Conservation (phyloP, 2,329 filamentous ascomycete species). For the Sporothrix sp. region DNA sequence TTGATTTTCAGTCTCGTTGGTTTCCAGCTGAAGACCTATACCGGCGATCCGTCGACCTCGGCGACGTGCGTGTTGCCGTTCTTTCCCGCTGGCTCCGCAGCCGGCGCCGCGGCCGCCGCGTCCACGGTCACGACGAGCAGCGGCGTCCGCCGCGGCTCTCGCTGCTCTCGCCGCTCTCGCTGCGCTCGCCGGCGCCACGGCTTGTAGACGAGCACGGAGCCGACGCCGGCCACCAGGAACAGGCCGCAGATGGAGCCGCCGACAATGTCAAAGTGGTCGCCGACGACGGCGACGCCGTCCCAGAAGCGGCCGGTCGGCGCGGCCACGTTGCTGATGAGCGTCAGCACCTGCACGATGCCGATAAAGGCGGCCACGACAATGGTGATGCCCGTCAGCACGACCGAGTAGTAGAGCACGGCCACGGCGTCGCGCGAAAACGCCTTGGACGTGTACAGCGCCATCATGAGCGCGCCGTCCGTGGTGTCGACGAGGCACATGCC, state of each 20-base stretch:
- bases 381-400: slow-evolving; percentile 74
- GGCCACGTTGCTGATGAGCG: slow-evolving; percentile 65
- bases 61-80: too few species aligned
- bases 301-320: slow-evolving; percentile 72
- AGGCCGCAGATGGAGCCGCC: slow-evolving; percentile 78
- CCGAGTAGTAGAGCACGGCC: slow-evolving; percentile 91
- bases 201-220: slow-evolving; percentile 65
- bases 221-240: slow-evolving; percentile 66
- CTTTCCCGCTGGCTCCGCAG: too few species aligned
- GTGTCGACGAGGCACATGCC: slow-evolving; percentile 96
- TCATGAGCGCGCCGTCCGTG: slow-evolving; percentile 88
- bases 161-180: too few species aligned
- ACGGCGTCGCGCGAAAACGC: slow-evolving; percentile 69
- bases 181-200: slow-evolving; percentile 55
- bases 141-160: too few species aligned
- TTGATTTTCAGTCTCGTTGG: too few species aligned
- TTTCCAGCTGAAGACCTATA: too few species aligned
- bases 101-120: too few species aligned
- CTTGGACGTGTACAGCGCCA: slow-evolving; percentile 78
- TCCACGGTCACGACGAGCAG: too few species aligned
- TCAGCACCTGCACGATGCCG: slow-evolving; percentile 74
- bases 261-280: slow-evolving; percentile 77
- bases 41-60: too few species aligned
- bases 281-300: slow-evolving; percentile 69
- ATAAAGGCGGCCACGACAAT: slow-evolving; percentile 79